A percentile compares a stretch with the other conserved stretches of the same genome.
Evolutionary conservation across 2,329 filamentous ascomycete genomes (phyloP).

Genomic region (Decorospora gaudefroyi): DNA sequence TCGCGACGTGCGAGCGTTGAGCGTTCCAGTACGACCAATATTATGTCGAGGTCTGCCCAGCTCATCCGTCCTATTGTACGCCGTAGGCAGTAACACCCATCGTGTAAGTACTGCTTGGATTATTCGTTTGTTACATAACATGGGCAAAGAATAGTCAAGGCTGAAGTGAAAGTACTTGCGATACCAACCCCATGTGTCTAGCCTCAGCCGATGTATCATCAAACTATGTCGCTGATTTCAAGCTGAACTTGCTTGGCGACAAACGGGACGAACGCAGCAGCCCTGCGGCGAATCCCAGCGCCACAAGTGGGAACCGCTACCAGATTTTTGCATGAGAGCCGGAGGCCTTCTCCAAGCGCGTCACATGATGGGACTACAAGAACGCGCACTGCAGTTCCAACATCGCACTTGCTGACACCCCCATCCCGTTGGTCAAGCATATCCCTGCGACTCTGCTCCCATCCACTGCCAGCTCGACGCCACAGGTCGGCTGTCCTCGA

Average conservation of each 20-base stretch:
- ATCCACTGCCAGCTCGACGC: conserved; percentile 42
- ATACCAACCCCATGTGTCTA: conserved; percentile 19
- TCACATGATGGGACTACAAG: conserved; percentile 43
- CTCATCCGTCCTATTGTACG: neutral
- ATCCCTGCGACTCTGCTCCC: conserved; percentile 42
- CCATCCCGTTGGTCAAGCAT: conserved; percentile 39
- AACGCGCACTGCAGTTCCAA: conserved; percentile 32
- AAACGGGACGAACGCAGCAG: conserved; percentile 40
- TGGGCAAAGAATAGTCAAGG: conserved; percentile 4
- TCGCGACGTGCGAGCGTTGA: neutral
- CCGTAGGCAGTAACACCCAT: conserved; percentile 1
- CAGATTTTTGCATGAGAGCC: conserved; percentile 39
- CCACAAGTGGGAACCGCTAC: conserved; percentile 43
- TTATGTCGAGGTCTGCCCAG: neutral
- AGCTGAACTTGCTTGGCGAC: conserved; percentile 35
- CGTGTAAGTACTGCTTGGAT: neutral
- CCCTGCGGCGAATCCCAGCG: conserved; percentile 39
- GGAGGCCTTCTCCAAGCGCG: conserved; percentile 38
- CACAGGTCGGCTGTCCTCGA: conserved; percentile 46
- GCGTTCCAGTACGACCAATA: conserved; percentile 3
- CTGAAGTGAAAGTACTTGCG: conserved; percentile 12
- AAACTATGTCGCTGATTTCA: conserved; percentile 31
- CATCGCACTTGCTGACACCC: conserved; percentile 40
- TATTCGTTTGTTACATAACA: neutral
- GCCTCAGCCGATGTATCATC: conserved; percentile 24